Evolutionary conservation across 2,329 filamentous ascomycete species (phyloP).

Genomic region (Pseudodiploospora longispora): DNA sequence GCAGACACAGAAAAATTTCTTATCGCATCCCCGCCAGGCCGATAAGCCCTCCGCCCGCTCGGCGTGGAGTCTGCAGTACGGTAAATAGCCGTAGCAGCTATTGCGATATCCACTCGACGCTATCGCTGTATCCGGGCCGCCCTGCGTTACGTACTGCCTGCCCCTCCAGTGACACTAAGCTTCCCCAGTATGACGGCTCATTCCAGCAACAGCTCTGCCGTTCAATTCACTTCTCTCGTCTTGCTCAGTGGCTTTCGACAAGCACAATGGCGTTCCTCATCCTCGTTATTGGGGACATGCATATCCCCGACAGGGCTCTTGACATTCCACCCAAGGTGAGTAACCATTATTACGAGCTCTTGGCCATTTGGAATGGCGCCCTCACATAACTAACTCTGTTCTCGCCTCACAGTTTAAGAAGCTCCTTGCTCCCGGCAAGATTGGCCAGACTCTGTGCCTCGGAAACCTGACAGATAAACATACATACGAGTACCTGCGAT

Average conservation of each 20-base stretch:
- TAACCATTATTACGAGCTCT: not conserved
- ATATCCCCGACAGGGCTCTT: constrained; percentile 86
- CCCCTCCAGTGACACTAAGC: constrained; percentile 20
- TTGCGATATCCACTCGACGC: constrained; percentile 3
- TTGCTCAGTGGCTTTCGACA: constrained; percentile 8
- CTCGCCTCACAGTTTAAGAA: constrained; percentile 62
- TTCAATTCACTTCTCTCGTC: constrained; percentile 2
- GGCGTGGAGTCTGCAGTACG: not conserved
- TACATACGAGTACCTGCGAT: constrained; percentile 73
- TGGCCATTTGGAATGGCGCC: too few relatives aligned
- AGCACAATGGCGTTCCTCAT: constrained; percentile 77
- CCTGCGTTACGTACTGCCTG: constrained; percentile 14
- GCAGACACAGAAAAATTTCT: constrained; percentile 10
- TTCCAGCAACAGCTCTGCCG: constrained; percentile 1
- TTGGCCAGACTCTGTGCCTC: constrained; percentile 71
- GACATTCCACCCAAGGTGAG: constrained; percentile 83
- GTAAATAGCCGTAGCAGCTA: constrained; percentile 5
- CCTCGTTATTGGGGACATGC: constrained; percentile 84
- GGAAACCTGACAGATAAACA: constrained; percentile 73
- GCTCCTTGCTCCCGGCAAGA: constrained; percentile 75
- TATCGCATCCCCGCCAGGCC: constrained; percentile 10
- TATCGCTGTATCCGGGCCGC: constrained; percentile 23
- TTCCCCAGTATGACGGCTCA: constrained; percentile 1
- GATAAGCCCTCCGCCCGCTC: constrained; percentile 3
- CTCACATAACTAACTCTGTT: not conserved